phyloP scores from a whole-genome alignment of 2,329 filamentous ascomycete genomes.

The Colletotrichum cuscutae region DNA sequence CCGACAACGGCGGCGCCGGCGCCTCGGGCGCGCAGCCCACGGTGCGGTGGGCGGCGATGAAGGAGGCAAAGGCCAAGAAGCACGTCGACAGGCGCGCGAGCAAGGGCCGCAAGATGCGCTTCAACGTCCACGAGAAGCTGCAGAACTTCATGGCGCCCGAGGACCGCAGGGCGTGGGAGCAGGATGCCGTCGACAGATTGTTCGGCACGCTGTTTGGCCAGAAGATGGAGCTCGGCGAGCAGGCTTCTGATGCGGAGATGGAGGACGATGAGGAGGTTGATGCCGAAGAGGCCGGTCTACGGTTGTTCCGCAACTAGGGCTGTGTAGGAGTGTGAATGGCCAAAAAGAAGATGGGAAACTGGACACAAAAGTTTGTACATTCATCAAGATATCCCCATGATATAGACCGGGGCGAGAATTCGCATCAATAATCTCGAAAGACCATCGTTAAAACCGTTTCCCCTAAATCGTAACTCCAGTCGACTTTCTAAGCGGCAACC shows the following conservation, averaged over 20 bases:
- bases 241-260: constrained; percentile 60
- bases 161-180: constrained; percentile 82
- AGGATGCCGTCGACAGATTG: constrained; percentile 79
- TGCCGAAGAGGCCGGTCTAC: constrained; percentile 63
- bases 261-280: constrained; percentile 57
- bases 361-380: neutral
- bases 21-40: constrained; percentile 57
- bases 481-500: constrained; percentile 33
- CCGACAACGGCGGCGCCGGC: constrained; percentile 63
- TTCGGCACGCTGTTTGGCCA: constrained; percentile 81
- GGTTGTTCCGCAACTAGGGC: constrained; percentile 59
- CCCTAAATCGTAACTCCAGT: constrained; percentile 12
- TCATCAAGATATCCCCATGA: constrained; percentile 29
- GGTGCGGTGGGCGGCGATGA: constrained; percentile 73
- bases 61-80: constrained; percentile 83
- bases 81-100: constrained; percentile 93
- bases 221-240: constrained; percentile 69
- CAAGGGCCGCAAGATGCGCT: constrained; percentile 93
- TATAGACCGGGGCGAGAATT: neutral
- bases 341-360: neutral
- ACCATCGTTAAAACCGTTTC: too few relatives aligned
- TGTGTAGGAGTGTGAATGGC: neutral
- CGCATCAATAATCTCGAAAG: too few relatives aligned
- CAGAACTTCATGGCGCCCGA: constrained; percentile 98
- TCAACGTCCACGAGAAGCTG: constrained; percentile 95